Percentiles rank a stretch among this genome's conserved stretches.
Conservation (phyloP, 106 monocot genomes). For the Agapanthus africanus region DNA sequence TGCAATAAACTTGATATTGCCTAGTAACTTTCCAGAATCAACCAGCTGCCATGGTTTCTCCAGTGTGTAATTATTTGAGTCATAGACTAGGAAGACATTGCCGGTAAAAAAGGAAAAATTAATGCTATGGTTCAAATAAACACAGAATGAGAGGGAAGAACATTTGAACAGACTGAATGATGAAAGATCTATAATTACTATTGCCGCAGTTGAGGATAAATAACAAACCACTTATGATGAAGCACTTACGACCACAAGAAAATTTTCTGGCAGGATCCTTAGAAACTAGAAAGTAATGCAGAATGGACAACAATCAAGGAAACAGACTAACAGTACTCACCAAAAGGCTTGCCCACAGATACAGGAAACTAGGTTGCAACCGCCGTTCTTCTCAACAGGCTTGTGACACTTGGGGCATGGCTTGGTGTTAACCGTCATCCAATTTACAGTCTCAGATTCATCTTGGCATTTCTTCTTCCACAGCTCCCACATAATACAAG, state of each 20-base stretch:
- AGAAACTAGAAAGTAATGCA: background rate
- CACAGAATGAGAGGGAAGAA: background rate
- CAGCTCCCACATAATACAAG: conserved; percentile 91
- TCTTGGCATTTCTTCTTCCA: conserved; percentile 86
- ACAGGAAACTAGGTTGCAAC: conserved; percentile 90
- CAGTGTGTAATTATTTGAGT: background rate
- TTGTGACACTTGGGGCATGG: conserved; percentile 95
- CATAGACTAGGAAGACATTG: background rate
- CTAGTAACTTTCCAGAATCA: background rate
- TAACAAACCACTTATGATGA: background rate
- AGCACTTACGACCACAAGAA: background rate
- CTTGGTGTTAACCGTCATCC: conserved; percentile 89
- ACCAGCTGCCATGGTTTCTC: background rate
- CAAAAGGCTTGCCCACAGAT: conserved; percentile 93
- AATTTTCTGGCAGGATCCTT: background rate
- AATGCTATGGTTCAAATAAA: background rate
- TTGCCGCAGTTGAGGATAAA: background rate
- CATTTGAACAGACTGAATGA: background rate
- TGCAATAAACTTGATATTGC: no score
- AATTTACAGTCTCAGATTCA: conserved; percentile 91
- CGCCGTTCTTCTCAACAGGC: conserved; percentile 90
- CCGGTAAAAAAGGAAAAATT: background rate
- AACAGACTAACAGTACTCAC: conserved; percentile 28
- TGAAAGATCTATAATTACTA: background rate
- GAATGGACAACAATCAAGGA: background rate